These are phyloP conservation scores for Clonostachys rhizophaga DNA, from an alignment of 2,329 filamentous ascomycete genomes.

Conservation along the genomic window DNA sequence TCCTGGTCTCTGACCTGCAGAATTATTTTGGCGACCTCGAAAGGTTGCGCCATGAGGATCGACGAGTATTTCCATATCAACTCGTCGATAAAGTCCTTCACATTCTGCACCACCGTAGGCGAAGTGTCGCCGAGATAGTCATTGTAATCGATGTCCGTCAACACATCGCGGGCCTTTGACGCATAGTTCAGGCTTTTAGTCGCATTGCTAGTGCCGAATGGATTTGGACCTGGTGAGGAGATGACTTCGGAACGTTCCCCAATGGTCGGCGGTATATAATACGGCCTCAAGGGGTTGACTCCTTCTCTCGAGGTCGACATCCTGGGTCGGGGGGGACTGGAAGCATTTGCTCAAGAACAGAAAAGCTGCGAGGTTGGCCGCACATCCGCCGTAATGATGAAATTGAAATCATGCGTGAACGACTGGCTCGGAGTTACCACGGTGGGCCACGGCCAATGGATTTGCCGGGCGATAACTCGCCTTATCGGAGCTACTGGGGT, in stretches of 20 bases:
- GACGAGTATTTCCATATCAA: constrained; percentile 89
- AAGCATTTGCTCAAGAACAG: constrained; percentile 15
- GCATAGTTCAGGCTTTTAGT: constrained; percentile 24
- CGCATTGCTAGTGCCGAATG: constrained; percentile 28
- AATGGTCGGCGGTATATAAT: constrained; percentile 61
- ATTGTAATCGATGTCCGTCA: constrained; percentile 88
- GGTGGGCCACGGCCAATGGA: constrained; percentile 24
- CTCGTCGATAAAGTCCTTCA: constrained; percentile 76
- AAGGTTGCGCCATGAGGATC: constrained; percentile 86
- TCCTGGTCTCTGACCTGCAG: constrained; percentile 69
- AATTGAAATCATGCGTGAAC: constrained; percentile 4
- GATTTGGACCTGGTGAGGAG: constrained; percentile 33
- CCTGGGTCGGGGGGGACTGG: constrained; percentile 14
- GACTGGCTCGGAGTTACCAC: background rate
- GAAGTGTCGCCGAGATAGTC: constrained; percentile 77
- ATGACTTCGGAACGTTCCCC: constrained; percentile 35
- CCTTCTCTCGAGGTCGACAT: constrained; percentile 40
- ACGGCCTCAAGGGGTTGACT: constrained; percentile 63
- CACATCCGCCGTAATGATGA: constrained; percentile 9
- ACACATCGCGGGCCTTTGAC: constrained; percentile 72
- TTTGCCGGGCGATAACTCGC: constrained; percentile 22
- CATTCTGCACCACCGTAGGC: constrained; percentile 68
- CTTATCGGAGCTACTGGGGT: constrained; percentile 15
- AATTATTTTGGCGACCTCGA: constrained; percentile 93
- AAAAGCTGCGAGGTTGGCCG: constrained; percentile 4